phyloP scores from a whole-genome alignment of 768 basidiomycete genomes.

The Suillus occidentalis region DNA sequence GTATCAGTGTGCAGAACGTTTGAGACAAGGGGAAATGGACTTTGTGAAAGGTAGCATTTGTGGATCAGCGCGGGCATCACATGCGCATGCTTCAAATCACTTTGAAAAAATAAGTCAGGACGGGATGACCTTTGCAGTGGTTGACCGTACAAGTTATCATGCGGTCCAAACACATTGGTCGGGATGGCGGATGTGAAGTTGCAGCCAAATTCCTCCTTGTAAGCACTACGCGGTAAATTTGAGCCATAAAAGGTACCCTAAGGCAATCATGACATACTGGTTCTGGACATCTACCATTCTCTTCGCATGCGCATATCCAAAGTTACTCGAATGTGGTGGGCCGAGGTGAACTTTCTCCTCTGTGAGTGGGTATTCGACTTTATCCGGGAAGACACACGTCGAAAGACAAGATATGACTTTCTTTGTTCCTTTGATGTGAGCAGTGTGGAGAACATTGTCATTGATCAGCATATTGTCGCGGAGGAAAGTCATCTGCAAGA shows the following conservation, averaged over 20 bases:
- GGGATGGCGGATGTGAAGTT: constrained; percentile 97
- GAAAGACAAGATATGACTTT: constrained; percentile 96
- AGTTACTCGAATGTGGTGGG: constrained; percentile 92
- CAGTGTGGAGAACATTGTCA: constrained; percentile 83
- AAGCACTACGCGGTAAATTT: constrained; percentile 57
- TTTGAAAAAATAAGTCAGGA: constrained; percentile 29
- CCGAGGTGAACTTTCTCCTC: constrained; percentile 92
- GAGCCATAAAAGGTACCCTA: neutral
- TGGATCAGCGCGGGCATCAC: constrained; percentile 95
- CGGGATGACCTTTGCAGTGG: neutral
- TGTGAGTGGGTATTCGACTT: constrained; percentile 89
- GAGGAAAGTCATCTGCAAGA: constrained; percentile 76
- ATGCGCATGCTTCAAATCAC: constrained; percentile 87
- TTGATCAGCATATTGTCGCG: constrained; percentile 96
- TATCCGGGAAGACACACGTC: constrained; percentile 97
- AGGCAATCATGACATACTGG: constrained; percentile 53
- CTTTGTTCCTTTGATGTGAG: constrained; percentile 59
- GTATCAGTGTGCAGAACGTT: neutral
- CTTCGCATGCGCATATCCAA: constrained; percentile 96
- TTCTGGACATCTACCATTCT: constrained; percentile 95
- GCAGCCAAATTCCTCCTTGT: constrained; percentile 92
- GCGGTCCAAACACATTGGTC: constrained; percentile 93
- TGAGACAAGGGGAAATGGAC: constrained; percentile 37
- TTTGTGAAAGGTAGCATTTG: constrained; percentile 89
- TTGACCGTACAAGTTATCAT: constrained; percentile 82